These are phyloP conservation scores for Aureobasidium sp. DNA, from an alignment of 2,329 filamentous ascomycete species.

Conservation along the genomic window DNA sequence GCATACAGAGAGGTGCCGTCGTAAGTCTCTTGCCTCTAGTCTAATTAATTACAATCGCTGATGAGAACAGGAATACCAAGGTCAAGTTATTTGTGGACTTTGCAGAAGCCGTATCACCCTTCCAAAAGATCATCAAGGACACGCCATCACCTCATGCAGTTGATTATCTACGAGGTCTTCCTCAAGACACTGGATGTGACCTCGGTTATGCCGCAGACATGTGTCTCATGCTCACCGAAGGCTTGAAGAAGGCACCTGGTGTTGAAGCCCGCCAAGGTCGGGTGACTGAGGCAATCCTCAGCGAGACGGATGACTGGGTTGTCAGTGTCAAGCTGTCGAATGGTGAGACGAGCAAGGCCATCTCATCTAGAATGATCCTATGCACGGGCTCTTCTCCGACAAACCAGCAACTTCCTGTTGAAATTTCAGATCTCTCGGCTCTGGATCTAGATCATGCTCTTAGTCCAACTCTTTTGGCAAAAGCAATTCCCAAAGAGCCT, in stretches of 20 bases:
- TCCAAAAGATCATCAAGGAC: conserved; percentile 44
- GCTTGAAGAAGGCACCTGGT: conserved; percentile 34
- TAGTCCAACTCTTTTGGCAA: conserved; percentile 44
- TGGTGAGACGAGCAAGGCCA: conserved; percentile 20
- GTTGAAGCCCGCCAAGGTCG: conserved; percentile 35
- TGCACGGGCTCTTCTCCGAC: conserved; percentile 53
- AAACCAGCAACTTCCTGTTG: conserved; percentile 37
- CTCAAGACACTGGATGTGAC: conserved; percentile 51
- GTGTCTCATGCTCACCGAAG: conserved; percentile 41
- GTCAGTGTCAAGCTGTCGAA: conserved; percentile 25
- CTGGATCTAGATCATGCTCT: conserved; percentile 51
- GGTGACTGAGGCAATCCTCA: conserved; percentile 35
- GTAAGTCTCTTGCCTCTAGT: conserved; percentile 23
- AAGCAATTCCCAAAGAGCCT: conserved; percentile 32
- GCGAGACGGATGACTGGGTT: conserved; percentile 33
- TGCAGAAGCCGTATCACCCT: conserved; percentile 47
- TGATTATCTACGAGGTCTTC: conserved; percentile 44
- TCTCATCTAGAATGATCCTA: conserved; percentile 45
- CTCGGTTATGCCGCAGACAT: conserved; percentile 54
- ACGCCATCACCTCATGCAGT: conserved; percentile 48
- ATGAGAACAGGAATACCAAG: conserved; percentile 47
- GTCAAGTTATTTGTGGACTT: conserved; percentile 53
- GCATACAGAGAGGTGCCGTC: conserved; percentile 56
- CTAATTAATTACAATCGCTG: conserved; percentile 10
- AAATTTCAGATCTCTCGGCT: conserved; percentile 33